These are phyloP conservation scores for Nothophoma quercina DNA, from an alignment of 2,329 filamentous ascomycete genomes.

Conservation along the genomic window DNA sequence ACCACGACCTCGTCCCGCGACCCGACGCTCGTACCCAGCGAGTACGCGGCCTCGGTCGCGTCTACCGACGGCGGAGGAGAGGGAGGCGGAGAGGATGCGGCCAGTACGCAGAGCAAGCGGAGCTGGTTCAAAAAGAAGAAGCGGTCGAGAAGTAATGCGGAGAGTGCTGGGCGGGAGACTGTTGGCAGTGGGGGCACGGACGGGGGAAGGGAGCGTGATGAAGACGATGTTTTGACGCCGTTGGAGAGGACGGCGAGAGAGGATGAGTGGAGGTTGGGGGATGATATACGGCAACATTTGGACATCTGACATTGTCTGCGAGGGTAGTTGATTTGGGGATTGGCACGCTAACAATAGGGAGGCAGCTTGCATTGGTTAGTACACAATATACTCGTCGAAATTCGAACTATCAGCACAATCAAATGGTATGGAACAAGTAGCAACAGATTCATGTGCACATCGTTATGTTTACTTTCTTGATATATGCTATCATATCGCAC, in stretches of 20 bases:
- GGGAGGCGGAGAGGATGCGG: constrained; percentile 33
- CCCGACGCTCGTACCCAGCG: constrained; percentile 34
- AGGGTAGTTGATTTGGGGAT: too few species aligned
- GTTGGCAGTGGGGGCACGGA: constrained; percentile 39
- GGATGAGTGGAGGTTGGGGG: constrained; percentile 77
- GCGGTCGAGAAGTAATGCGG: constrained; percentile 35
- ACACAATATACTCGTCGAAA: too few species aligned
- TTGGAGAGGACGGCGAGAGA: constrained; percentile 59
- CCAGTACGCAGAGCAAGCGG: constrained; percentile 42
- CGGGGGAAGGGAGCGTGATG: constrained; percentile 44
- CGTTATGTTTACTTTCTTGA: not conserved
- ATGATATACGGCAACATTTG: constrained; percentile 83
- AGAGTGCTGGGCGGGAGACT: constrained; percentile 42
- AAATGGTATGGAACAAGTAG: too few species aligned
- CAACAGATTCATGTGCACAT: too few species aligned
- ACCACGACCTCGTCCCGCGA: constrained; percentile 31
- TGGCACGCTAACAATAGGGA: too few species aligned
- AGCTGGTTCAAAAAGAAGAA: constrained; percentile 49
- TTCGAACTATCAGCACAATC: too few species aligned
- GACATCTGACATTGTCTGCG: too few species aligned
- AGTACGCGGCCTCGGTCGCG: constrained; percentile 34
- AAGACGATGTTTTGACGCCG: constrained; percentile 60
- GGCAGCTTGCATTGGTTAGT: not conserved
- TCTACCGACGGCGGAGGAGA: constrained; percentile 27
- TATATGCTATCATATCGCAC: not conserved